These are phyloP conservation scores for Dryadomyces sulphureus DNA, from an alignment of 2,329 filamentous ascomycete species.

Conservation along the genomic window DNA sequence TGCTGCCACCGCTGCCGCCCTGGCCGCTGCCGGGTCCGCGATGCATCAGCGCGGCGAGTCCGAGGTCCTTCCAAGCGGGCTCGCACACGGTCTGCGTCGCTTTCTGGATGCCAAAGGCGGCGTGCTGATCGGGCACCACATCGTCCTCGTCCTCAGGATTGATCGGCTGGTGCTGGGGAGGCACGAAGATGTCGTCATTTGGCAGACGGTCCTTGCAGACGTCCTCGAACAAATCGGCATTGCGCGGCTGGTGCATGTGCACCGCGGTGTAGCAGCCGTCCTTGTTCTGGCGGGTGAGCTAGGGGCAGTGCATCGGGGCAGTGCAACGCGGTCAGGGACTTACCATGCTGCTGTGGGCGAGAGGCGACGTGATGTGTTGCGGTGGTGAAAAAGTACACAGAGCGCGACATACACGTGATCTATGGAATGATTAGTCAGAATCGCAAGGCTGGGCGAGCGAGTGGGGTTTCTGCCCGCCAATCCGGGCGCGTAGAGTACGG, in stretches of 20 bases:
- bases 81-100: constrained; percentile 60
- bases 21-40: constrained; percentile 32
- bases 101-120: constrained; percentile 71
- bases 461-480: too few relatives aligned
- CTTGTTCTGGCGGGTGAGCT: too few relatives aligned
- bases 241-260: constrained; percentile 56
- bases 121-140: constrained; percentile 76
- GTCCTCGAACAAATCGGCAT: constrained; percentile 69
- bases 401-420: too few relatives aligned
- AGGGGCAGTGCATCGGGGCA: too few relatives aligned
- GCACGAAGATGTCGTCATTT: constrained; percentile 72
- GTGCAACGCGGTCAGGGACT: too few relatives aligned
- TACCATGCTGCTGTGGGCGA: neutral
- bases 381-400: too few relatives aligned
- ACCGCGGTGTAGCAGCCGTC: constrained; percentile 63
- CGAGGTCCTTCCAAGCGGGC: constrained; percentile 66
- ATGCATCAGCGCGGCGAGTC: constrained; percentile 55
- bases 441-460: too few relatives aligned
- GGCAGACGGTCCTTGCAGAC: constrained; percentile 57
- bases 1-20: neutral
- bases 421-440: too few relatives aligned
- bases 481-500: too few relatives aligned
- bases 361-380: neutral
- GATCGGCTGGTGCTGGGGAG: constrained; percentile 62
- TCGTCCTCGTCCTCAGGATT: constrained; percentile 85